Evolutionary conservation across 306 rosid species (phyloP).

Genomic region (Castanea mollissima): DNA sequence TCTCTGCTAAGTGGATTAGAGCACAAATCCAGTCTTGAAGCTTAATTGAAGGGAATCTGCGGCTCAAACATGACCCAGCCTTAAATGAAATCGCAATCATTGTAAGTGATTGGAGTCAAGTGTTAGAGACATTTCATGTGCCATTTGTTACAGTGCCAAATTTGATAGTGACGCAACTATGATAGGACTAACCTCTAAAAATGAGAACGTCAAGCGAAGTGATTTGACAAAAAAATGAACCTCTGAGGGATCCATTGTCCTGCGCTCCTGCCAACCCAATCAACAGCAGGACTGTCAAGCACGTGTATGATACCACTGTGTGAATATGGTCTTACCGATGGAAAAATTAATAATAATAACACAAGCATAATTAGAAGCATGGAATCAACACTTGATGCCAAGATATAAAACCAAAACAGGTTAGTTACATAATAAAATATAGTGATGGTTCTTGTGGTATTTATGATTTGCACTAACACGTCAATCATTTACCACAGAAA

Average conservation of each 20-base stretch:
- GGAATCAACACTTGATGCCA: not conserved
- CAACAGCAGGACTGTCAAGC: conserved; percentile 10
- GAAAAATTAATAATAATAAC: not conserved
- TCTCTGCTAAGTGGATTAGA: not conserved
- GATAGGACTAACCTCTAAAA: conserved; percentile 58
- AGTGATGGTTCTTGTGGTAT: not conserved
- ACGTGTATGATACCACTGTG: not conserved
- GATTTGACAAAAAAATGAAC: conserved; percentile 55
- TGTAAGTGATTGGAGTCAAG: not conserved
- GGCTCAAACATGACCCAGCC: not conserved
- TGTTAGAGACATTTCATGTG: conserved; percentile 6
- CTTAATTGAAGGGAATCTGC: not conserved
- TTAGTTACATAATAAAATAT: not conserved
- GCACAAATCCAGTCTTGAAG: not conserved
- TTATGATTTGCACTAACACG: not conserved
- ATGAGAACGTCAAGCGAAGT: conserved; percentile 68
- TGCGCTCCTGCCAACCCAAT: conserved; percentile 73
- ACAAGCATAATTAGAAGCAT: not conserved
- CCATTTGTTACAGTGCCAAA: conserved; percentile 10
- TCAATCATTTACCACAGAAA: not conserved
- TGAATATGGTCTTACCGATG: not conserved
- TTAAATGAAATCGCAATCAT: not conserved
- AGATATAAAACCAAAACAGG: not conserved
- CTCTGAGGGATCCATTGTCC: conserved; percentile 53
- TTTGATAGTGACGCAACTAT: conserved; percentile 8